Evolutionary conservation across 176 grass and related monocot species (phyloP).

Genomic region (Cenchrus purpureus): DNA sequence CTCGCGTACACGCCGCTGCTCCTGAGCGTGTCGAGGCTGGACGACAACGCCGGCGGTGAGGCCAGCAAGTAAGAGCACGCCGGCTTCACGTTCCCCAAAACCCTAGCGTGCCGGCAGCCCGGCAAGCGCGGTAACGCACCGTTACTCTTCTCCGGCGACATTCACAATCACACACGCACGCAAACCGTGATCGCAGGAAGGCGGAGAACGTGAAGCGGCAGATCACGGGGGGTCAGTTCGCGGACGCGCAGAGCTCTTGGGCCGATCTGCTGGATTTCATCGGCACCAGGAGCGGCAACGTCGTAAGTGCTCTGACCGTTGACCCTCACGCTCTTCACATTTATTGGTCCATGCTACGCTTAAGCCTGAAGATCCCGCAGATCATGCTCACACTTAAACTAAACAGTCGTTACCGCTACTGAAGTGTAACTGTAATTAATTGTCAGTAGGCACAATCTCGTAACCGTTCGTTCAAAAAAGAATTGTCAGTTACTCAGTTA

Average conservation of each 20-base stretch:
- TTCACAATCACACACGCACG: not conserved
- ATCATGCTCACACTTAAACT: not conserved
- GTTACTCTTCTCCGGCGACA: not conserved
- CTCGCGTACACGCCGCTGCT: slow-evolving; percentile 72
- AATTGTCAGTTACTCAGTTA: not conserved
- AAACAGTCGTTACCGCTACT: not conserved
- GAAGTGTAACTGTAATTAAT: not conserved
- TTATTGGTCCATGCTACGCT: not conserved
- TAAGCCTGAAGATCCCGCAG: not conserved
- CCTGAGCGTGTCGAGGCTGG: slow-evolving; percentile 66
- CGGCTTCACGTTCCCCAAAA: no score
- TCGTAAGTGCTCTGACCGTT: slow-evolving; percentile 48
- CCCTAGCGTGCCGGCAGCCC: no score
- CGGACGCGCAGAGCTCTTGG: slow-evolving; percentile 32
- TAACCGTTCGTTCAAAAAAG: no score
- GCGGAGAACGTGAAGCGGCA: slow-evolving; percentile 54
- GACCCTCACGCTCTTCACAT: not conserved
- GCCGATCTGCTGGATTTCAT: slow-evolving; percentile 50
- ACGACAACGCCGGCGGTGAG: slow-evolving; percentile 51
- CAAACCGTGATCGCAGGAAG: slow-evolving; percentile 32
- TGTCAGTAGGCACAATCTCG: no score
- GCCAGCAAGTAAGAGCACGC: slow-evolving; percentile 50
- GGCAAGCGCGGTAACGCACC: no score
- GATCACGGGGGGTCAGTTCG: slow-evolving; percentile 44
- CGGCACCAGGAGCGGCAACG: slow-evolving; percentile 47